Conservation (phyloP, 1,284 basidiomycete species). For the Heterobasidion parviporum region DNA sequence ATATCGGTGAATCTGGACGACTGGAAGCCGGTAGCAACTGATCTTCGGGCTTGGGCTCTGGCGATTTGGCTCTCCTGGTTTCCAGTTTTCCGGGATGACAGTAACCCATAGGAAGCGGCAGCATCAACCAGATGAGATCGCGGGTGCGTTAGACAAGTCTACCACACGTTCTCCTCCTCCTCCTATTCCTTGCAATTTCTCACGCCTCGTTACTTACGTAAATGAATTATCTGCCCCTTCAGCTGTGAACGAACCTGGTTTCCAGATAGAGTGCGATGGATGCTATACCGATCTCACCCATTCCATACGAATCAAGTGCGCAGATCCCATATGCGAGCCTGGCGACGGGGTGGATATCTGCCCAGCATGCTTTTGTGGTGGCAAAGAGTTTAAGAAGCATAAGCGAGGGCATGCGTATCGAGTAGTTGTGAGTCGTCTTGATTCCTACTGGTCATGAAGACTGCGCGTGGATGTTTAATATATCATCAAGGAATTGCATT, state of each 20-base stretch:
- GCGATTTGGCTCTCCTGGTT: not conserved
- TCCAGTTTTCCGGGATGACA: slow-evolving; percentile 40
- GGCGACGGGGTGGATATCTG: slow-evolving; percentile 84
- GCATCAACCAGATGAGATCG: slow-evolving; percentile 65
- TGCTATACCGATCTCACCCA: slow-evolving; percentile 76
- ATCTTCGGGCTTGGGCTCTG: not conserved
- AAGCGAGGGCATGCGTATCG: slow-evolving; percentile 89
- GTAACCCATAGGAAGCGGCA: slow-evolving; percentile 70
- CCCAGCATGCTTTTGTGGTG: slow-evolving; percentile 85
- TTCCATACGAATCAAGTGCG: slow-evolving; percentile 89
- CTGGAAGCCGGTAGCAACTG: not conserved
- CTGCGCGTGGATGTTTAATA: not conserved
- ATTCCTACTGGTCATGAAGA: not conserved
- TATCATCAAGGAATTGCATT: slow-evolving; percentile 75
- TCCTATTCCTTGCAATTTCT: slow-evolving; percentile 23
- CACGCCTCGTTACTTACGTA: slow-evolving; percentile 31
- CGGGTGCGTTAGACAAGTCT: slow-evolving; percentile 41
- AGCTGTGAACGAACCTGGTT: slow-evolving; percentile 73
- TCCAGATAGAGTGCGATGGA: slow-evolving; percentile 69
- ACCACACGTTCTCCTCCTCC: slow-evolving; percentile 18
- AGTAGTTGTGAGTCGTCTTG: slow-evolving; percentile 61
- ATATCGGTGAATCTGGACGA: not conserved
- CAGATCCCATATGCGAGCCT: slow-evolving; percentile 66
- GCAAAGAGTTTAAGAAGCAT: slow-evolving; percentile 84
- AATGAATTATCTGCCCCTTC: slow-evolving; percentile 12